These are phyloP conservation scores for Botryotinia globosa DNA, from an alignment of 2,329 filamentous ascomycete species.

Conservation along the genomic window DNA sequence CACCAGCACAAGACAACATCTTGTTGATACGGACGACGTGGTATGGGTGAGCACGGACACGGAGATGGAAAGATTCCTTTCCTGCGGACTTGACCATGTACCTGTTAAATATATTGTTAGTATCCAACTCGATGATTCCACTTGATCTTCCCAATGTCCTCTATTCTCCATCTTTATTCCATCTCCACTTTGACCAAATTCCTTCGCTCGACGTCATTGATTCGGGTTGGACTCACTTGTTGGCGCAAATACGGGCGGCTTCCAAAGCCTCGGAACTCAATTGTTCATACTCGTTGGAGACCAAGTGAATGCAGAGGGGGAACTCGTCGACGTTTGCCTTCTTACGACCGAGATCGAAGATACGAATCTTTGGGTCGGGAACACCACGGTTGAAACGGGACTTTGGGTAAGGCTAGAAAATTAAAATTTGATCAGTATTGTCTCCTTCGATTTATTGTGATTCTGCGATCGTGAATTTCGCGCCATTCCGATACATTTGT, in stretches of 20 bases:
- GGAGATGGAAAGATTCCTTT: conserved; percentile 73
- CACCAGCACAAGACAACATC: conserved; percentile 99
- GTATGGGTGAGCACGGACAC: conserved; percentile 92
- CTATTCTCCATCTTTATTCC: background rate
- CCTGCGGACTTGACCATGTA: conserved; percentile 68
- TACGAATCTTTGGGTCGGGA: conserved; percentile 74
- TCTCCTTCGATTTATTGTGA: background rate
- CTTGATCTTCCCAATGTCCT: conserved; percentile 5
- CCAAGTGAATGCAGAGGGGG: conserved; percentile 97
- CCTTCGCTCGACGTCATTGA: background rate
- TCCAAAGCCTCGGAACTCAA: conserved; percentile 99
- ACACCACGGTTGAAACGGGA: conserved; percentile 99
- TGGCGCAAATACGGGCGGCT: conserved; percentile 99
- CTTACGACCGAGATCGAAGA: conserved; percentile 99
- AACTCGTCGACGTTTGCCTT: conserved; percentile 98
- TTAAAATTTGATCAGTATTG: conserved; percentile 26
- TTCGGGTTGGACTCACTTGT: conserved; percentile 65
- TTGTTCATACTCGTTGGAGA: conserved; percentile 99
- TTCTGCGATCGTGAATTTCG: background rate
- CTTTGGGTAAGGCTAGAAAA: conserved; percentile 86
- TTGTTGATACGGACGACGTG: conserved; percentile 99
- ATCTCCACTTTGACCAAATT: conserved; percentile 13
- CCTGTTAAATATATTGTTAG: conserved; percentile 29
- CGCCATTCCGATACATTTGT: background rate
- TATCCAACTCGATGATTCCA: background rate